Percentiles rank a stretch among this genome's conserved stretches.
phyloP scores from a whole-genome alignment of 2,329 filamentous ascomycete species.

The Coniella vitis region DNA sequence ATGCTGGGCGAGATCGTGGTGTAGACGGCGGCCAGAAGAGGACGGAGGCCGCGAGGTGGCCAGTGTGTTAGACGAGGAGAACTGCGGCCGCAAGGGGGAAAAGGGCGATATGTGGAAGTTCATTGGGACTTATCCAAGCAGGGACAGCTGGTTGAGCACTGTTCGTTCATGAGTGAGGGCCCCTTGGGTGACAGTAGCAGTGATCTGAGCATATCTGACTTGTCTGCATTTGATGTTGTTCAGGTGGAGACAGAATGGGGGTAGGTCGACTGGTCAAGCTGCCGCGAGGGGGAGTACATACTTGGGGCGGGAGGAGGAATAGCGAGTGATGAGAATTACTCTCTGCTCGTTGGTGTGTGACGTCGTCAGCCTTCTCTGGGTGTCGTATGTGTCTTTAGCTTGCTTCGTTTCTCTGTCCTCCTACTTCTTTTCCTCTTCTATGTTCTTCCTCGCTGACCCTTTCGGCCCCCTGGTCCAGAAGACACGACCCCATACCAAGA shows the following conservation, averaged over 20 bases:
- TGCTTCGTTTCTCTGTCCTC: no score
- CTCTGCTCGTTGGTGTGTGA: background rate
- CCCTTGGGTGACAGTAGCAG: no score
- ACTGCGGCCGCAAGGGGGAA: slow-evolving; percentile 26
- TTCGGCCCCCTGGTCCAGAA: no score
- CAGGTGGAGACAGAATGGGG: slow-evolving; percentile 6
- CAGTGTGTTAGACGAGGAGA: slow-evolving; percentile 19
- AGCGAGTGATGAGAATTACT: no score
- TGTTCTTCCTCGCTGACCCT: no score
- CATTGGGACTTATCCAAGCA: slow-evolving; percentile 19
- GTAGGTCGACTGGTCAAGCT: background rate
- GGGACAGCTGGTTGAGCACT: slow-evolving; percentile 9
- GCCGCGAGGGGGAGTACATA: no score
- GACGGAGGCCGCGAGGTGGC: slow-evolving; percentile 8
- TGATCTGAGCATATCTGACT: no score
- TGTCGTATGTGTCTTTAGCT: background rate
- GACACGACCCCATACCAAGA: no score
- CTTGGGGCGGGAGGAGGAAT: no score
- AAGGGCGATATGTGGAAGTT: slow-evolving; percentile 26
- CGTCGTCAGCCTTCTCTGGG: background rate
- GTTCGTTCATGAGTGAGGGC: no score
- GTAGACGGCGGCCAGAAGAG: background rate
- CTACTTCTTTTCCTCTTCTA: no score
- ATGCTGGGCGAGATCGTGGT: background rate
- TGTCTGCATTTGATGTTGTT: no score